These are phyloP conservation scores for Cicer pinnatifidum DNA, from an alignment of 306 rosid genomes.

Conservation along the genomic window DNA sequence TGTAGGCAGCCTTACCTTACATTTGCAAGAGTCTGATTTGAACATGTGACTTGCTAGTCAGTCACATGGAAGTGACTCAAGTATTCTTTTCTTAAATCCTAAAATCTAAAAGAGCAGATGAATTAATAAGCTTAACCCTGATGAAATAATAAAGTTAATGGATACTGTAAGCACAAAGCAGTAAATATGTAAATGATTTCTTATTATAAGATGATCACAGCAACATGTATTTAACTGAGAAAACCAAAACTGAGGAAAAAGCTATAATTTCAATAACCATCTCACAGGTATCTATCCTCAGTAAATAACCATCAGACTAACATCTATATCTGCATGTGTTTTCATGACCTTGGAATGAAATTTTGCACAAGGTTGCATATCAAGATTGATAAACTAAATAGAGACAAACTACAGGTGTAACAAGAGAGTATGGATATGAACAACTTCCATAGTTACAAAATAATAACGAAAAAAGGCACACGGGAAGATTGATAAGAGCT, in stretches of 20 bases:
- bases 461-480: not conserved
- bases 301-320: conserved; percentile 11
- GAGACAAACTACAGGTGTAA: conserved; percentile 32
- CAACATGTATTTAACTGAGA: not conserved
- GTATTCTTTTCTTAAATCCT: not conserved
- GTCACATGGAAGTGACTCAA: not conserved
- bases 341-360: conserved; percentile 17
- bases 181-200: not conserved
- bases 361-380: conserved; percentile 34
- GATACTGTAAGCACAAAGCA: not conserved
- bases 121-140: conserved; percentile 14
- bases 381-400: conserved; percentile 40
- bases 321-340: conserved; percentile 14
- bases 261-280: conserved; percentile 9
- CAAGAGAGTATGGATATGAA: conserved; percentile 42
- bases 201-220: not conserved
- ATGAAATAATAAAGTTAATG: conserved; percentile 3
- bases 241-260: not conserved
- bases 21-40: conserved; percentile 10
- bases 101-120: not conserved
- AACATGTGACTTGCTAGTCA: conserved; percentile 5
- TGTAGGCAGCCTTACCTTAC: not conserved
- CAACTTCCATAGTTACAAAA: conserved; percentile 43
- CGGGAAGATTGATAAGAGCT: conserved; percentile 44
- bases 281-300: not conserved